Evolutionary conservation across 2,329 filamentous ascomycete species (phyloP).

Genomic region (Rutstroemia sp.): DNA sequence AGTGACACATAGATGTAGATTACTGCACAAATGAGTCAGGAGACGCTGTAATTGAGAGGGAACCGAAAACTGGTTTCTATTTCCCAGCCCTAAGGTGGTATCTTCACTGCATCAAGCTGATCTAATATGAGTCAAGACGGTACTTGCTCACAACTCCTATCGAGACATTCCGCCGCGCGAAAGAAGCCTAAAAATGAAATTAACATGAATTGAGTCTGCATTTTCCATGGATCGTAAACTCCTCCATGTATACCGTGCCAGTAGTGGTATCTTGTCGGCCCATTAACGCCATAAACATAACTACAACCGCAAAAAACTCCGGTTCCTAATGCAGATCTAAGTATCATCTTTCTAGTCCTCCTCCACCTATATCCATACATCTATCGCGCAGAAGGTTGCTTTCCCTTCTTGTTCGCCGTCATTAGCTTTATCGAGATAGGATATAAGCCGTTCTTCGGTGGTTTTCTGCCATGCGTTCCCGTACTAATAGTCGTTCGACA

Average conservation of each 20-base stretch:
- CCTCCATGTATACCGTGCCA: constrained; percentile 1
- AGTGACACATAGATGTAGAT: too few relatives aligned
- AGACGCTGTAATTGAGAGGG: too few relatives aligned
- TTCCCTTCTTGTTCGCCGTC: constrained; percentile 47
- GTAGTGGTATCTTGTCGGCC: background rate
- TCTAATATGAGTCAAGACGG: background rate
- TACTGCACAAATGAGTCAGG: too few relatives aligned
- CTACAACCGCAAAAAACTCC: background rate
- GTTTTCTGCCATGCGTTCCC: constrained; percentile 32
- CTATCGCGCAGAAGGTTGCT: constrained; percentile 20
- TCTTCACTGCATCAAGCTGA: background rate
- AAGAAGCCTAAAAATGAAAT: background rate
- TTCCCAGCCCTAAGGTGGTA: too few relatives aligned
- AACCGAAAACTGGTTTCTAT: too few relatives aligned
- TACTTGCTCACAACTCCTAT: background rate
- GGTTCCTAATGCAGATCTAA: background rate
- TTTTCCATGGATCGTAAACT: background rate
- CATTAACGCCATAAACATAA: background rate
- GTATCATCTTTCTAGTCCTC: background rate
- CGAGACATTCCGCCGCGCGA: background rate
- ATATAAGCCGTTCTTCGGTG: constrained; percentile 42
- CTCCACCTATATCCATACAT: background rate
- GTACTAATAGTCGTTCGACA: constrained; percentile 53
- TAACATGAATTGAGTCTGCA: background rate
- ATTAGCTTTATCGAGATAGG: constrained; percentile 56